Conservation (phyloP, 257 asterid genomes). For the Capsicum chinense region DNA sequence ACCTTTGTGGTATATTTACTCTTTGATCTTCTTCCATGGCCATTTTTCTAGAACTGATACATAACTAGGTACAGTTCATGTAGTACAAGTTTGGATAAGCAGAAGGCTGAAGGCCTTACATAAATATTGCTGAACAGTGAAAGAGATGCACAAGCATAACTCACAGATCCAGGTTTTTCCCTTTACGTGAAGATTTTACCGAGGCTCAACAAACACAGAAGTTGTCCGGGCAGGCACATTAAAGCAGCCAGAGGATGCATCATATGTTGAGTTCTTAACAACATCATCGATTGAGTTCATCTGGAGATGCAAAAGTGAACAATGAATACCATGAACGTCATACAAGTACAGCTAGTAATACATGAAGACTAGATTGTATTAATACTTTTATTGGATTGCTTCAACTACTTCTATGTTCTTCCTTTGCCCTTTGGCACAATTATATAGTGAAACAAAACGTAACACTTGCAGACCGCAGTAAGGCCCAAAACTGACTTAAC, state of each 20-base stretch:
- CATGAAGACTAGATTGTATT: neutral
- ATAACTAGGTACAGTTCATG: neutral
- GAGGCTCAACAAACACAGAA: constrained; percentile 71
- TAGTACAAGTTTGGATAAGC: neutral
- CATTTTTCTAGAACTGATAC: neutral
- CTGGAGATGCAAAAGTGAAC: constrained; percentile 44
- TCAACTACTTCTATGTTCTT: neutral
- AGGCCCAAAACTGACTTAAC: neutral
- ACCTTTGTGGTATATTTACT: neutral
- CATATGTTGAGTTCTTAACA: constrained; percentile 68
- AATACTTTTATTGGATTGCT: neutral
- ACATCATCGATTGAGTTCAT: constrained; percentile 64
- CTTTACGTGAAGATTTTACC: constrained; percentile 27
- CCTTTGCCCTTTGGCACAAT: neutral
- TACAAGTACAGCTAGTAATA: neutral
- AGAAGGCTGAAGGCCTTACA: neutral
- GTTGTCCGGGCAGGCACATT: constrained; percentile 75
- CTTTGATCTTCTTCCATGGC: constrained; percentile 5
- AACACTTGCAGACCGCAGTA: neutral
- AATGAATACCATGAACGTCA: constrained; percentile 7
- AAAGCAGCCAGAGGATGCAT: constrained; percentile 70
- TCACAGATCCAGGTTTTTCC: neutral
- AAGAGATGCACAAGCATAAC: neutral
- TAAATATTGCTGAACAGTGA: neutral
- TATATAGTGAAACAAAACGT: neutral